These are phyloP conservation scores for Podila minutissima DNA, from an alignment of 192 early-diverging fungal species.

Conservation along the genomic window DNA sequence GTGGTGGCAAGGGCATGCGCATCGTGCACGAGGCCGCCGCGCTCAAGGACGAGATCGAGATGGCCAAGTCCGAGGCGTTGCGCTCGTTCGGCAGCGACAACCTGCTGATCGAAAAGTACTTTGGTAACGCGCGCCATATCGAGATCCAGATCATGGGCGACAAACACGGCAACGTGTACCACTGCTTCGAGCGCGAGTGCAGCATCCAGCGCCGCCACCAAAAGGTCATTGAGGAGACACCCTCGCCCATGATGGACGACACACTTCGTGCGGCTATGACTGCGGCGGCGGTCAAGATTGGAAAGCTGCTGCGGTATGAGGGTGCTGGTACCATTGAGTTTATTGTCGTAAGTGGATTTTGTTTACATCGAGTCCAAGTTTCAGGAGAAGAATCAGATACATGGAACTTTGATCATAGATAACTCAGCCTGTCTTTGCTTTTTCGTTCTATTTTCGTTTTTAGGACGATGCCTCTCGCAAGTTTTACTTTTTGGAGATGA, in stretches of 20 bases:
- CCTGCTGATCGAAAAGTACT: conserved; percentile 69
- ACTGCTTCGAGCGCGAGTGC: conserved; percentile 70
- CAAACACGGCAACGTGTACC: conserved; percentile 63
- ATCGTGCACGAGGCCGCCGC: conserved; percentile 61
- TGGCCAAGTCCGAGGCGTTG: conserved; percentile 63
- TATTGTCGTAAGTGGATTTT: conserved; percentile 55
- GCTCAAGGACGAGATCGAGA: conserved; percentile 61
- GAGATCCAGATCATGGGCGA: conserved; percentile 72
- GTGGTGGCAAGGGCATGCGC: conserved; percentile 76
- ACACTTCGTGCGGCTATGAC: conserved; percentile 56
- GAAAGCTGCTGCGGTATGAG: conserved; percentile 57
- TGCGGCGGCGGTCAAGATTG: conserved; percentile 58
- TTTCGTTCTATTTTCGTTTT: neutral
- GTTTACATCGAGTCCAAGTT: too few relatives aligned
- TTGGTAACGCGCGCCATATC: conserved; percentile 64
- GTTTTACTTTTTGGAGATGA: conserved; percentile 76
- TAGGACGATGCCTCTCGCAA: conserved; percentile 56
- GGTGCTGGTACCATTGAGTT: conserved; percentile 75
- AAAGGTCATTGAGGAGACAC: conserved; percentile 72
- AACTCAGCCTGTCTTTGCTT: neutral
- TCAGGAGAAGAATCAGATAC: neutral
- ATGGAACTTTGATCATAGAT: neutral
- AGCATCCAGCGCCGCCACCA: conserved; percentile 73
- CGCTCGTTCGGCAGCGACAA: conserved; percentile 66
- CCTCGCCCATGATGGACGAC: conserved; percentile 60